These are phyloP conservation scores for Galeopsis tetrahit DNA, from an alignment of 257 asterid genomes.

Conservation along the genomic window DNA sequence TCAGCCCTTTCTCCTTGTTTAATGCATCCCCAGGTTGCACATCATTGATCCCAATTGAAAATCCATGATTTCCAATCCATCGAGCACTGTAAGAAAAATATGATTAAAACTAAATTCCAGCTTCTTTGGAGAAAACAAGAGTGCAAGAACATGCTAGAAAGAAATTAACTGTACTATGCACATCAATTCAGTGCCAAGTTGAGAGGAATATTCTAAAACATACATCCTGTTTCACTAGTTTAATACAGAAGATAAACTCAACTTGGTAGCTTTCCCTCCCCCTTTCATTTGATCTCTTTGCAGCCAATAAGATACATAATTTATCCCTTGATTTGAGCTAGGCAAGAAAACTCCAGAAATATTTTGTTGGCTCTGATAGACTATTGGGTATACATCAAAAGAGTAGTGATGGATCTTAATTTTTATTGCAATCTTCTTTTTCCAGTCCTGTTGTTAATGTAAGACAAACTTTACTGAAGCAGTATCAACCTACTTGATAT, in stretches of 20 bases:
- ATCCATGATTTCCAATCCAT: constrained; percentile 99
- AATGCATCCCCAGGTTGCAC: constrained; percentile 74
- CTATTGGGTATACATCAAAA: not conserved
- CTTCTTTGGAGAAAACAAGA: constrained; percentile 1
- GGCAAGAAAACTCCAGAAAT: constrained; percentile 5
- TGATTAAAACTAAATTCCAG: constrained; percentile 20
- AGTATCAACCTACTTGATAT: constrained; percentile 12
- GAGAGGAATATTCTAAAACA: constrained; percentile 1
- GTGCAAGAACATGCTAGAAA: constrained; percentile 16
- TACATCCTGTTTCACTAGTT: not conserved
- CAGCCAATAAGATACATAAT: constrained; percentile 14
- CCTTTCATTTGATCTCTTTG: constrained; percentile 5
- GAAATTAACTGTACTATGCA: not conserved
- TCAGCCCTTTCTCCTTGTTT: constrained; percentile 61
- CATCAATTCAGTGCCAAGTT: constrained; percentile 17
- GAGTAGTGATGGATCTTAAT: not conserved
- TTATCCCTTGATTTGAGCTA: not conserved
- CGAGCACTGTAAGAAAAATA: constrained; percentile 72
- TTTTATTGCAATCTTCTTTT: constrained; percentile 7
- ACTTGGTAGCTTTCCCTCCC: constrained; percentile 9
- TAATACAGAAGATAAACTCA: constrained; percentile 11
- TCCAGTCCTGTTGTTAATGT: not conserved
- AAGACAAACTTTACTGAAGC: not conserved
- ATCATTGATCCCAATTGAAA: constrained; percentile 95
- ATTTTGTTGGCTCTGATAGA: not conserved